Base-by-base conservation (phyloP, 257 asterid genomes). In the Solanum appendiculatum region DNA sequence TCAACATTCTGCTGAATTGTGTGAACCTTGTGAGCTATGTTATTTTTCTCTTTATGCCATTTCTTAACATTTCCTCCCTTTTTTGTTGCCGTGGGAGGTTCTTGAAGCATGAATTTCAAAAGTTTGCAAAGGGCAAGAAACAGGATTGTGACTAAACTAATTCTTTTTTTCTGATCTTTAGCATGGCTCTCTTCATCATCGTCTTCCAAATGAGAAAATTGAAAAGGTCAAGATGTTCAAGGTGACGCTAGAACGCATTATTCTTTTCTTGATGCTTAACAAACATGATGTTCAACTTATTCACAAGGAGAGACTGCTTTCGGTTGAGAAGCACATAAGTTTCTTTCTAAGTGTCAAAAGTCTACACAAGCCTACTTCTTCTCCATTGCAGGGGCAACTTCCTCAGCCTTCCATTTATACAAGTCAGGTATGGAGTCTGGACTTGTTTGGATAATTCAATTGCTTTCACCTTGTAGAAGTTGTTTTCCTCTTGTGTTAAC, bases 181-280 rank as follows among this genome's bases (percentile, higher is more conserved):
- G 97, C 95, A 92, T 82, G 98, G 93, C 89, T 82, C 94, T 78
- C 90, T 90, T 89, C 95, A 97, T 84, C 99, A 93, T 87, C 95
- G 89, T 85, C 94, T 95, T 15, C 90, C 91, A 87, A 92, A 89
- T 82, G 98, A 94, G 72, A 46, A 15, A 46, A 46, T 14, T 46
- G 20, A 14, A 46, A 46, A 1, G 0, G 20, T 46, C 7, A 4
- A 46, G 20, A 5, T 37, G 39, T 37, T 37, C 7, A 6, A 37
- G 39, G 14, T 46, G 54, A 46, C 2, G 54, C 5, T 46, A 20
- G 54, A 46, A 46, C 20, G 7, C 54, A 4, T 46, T 46, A 46
- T 46, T 18, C 20, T 46, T 46, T 46, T 46, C 54, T 14, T 13
- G 20, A 2, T 2, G 20, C 20, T 14, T 14, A 13, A 46, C 7